These are phyloP conservation scores for Hygrocybe coccinea DNA, from an alignment of 768 basidiomycete genomes.

Conservation along the genomic window DNA sequence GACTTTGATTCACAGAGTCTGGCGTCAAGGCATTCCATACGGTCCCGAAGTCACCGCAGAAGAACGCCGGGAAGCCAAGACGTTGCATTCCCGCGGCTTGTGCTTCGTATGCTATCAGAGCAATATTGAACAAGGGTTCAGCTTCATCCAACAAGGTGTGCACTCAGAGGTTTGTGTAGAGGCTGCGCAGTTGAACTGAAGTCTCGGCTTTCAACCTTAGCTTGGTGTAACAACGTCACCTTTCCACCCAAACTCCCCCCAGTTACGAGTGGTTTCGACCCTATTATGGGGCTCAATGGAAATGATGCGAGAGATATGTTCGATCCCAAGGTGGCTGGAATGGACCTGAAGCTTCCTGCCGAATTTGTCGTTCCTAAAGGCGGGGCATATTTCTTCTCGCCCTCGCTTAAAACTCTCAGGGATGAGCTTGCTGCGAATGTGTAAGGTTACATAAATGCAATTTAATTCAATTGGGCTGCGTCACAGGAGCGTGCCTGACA, in stretches of 20 bases:
- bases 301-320: conserved; percentile 22
- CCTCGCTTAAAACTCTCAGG: conserved; percentile 44
- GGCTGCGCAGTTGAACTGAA: not conserved
- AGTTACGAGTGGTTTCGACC: conserved; percentile 39
- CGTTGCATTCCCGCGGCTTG: conserved; percentile 44
- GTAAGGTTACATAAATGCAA: too few species aligned
- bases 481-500: too few species aligned
- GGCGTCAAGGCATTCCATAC: conserved; percentile 35
- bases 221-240: conserved; percentile 35
- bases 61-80: conserved; percentile 35
- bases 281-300: conserved; percentile 39
- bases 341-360: conserved; percentile 27
- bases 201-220: conserved; percentile 24
- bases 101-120: conserved; percentile 44
- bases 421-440: conserved; percentile 23
- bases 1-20: conserved; percentile 16
- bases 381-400: conserved; percentile 52
- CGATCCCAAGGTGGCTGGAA: conserved; percentile 31
- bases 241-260: conserved; percentile 33
- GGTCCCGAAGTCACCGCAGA: conserved; percentile 45
- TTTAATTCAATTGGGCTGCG: too few species aligned
- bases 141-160: conserved; percentile 40
- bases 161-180: too few species aligned
- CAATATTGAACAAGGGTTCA: conserved; percentile 38
- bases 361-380: conserved; percentile 43